These are phyloP conservation scores for Penicillium verhagenii DNA, from an alignment of 495 filamentous ascomycete species.

Conservation along the genomic window DNA sequence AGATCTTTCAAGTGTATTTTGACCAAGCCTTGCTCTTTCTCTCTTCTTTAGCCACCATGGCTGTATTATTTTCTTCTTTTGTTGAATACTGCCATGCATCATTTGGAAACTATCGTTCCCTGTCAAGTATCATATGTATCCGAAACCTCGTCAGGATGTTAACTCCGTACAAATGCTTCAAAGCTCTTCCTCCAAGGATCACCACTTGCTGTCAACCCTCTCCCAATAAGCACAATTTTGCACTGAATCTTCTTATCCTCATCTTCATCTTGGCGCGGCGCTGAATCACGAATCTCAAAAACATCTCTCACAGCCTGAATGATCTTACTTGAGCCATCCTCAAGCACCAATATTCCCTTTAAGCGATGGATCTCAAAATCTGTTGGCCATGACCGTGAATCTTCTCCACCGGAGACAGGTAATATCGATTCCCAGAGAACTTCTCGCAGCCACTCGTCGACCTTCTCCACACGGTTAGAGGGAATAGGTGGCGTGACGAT, in stretches of 20 bases:
- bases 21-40: slow-evolving; percentile 21
- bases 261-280: slow-evolving; percentile 29
- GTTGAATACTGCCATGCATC: slow-evolving; percentile 18
- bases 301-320: slow-evolving; percentile 91
- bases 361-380: slow-evolving; percentile 77
- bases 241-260: slow-evolving; percentile 37
- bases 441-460: slow-evolving; percentile 82
- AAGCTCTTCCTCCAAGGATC: slow-evolving; percentile 35
- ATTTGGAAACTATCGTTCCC: background rate
- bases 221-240: slow-evolving; percentile 81
- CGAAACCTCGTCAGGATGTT: background rate
- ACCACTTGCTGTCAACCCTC: slow-evolving; percentile 48
- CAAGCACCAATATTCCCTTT: slow-evolving; percentile 70
- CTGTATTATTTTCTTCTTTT: slow-evolving; percentile 37
- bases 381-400: slow-evolving; percentile 14
- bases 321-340: slow-evolving; percentile 65
- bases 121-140: background rate
- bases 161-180: slow-evolving; percentile 28
- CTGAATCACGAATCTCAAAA: slow-evolving; percentile 80
- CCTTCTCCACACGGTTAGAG: slow-evolving; percentile 47
- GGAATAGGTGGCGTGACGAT: slow-evolving; percentile 59
- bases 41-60: slow-evolving; percentile 23
- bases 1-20: slow-evolving; percentile 31
- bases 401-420: slow-evolving; percentile 33
- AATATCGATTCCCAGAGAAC: slow-evolving; percentile 79